These are phyloP conservation scores for Cordyceps sp. DNA, from an alignment of 2,329 filamentous ascomycete species.

Conservation along the genomic window DNA sequence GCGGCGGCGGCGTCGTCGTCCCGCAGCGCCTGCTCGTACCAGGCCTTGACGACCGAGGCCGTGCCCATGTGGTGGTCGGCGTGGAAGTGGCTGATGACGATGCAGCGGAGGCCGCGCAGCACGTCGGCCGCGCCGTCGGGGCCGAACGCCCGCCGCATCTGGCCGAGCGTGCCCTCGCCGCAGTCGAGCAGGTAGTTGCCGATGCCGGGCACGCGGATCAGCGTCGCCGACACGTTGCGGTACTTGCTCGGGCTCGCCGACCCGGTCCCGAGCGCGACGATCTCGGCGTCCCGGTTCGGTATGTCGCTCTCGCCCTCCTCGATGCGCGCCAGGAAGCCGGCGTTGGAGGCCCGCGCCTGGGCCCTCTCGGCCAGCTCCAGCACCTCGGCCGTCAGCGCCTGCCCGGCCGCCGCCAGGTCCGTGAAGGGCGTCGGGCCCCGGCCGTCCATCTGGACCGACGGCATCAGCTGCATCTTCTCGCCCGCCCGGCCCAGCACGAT, in stretches of 20 bases:
- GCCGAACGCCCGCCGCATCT: constrained; percentile 60
- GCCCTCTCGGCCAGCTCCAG: constrained; percentile 34
- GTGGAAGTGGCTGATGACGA: constrained; percentile 93
- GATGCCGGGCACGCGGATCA: constrained; percentile 66
- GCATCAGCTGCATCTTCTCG: constrained; percentile 28
- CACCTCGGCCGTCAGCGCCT: constrained; percentile 24
- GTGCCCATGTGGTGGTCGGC: constrained; percentile 91
- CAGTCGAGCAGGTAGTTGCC: constrained; percentile 87
- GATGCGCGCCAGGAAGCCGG: constrained; percentile 30
- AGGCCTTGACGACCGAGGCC: constrained; percentile 64
- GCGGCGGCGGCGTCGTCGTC: constrained; percentile 16
- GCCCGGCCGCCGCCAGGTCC: constrained; percentile 27
- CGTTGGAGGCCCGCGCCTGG: constrained; percentile 19
- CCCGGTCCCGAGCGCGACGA: constrained; percentile 79
- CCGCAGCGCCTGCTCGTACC: constrained; percentile 40
- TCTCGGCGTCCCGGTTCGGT: constrained; percentile 59
- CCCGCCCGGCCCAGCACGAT: constrained; percentile 26
- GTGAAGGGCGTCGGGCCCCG: constrained; percentile 26
- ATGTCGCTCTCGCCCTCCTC: constrained; percentile 43
- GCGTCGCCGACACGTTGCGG: constrained; percentile 81
- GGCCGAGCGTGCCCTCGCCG: constrained; percentile 83
- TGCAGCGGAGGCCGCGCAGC: constrained; percentile 58
- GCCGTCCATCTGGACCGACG: constrained; percentile 26
- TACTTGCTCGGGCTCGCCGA: constrained; percentile 85
- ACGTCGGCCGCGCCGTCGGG: constrained; percentile 49